Base-by-base conservation (phyloP, 768 basidiomycete genomes). In the Omphalotus guepiniiformis region DNA sequence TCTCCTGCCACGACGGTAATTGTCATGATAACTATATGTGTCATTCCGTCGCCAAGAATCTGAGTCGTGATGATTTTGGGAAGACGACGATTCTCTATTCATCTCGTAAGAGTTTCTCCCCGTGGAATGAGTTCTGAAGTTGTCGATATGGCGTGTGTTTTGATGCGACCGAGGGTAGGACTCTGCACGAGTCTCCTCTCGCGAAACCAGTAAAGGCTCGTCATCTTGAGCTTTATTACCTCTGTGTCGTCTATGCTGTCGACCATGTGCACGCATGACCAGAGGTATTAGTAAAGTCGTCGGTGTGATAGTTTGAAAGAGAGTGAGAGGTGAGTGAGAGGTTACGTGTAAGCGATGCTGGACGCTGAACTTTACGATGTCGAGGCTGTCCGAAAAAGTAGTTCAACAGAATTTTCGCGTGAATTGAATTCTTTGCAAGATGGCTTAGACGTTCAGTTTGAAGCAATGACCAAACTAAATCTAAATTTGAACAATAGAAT, bases 181-280 rank as follows among this genome's bases (percentile, higher is more conserved):
- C 51, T 82, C 76, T 57, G 73, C 61, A 64, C 69, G 72, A 48
- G 68, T 58, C 54, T 82, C 79, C 51, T 80, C 79, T 63, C 73
- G 76, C 58, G 72, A 65, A 63, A 68, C 71, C 66, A 61, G 70
- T 73, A 51, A 66, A 64, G 55, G n/a, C n/a, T 80, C 76, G 54
- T 75, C 72, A 55, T 75, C 74, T 52, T 64, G 65, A 53, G 67
- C 73, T 59, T 74, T 78, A 63, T 71, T 71, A 47, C 65, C 67
- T 62, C 77, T 75, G 60, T 76, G 74, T 55, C 78, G 70, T 58
- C 78, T 74, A 57, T 70, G 66, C 53, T 69, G 72, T 55, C 69
- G 68, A 57, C 64, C 67, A 49, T 76, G 72, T 30, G 54, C 40
- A 26, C 66, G 69, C 68, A 74, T 70, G 51, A 27, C 30, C 30